Percentiles rank a stretch among this genome's conserved stretches.
These are phyloP conservation scores for Fusarium foetens DNA, from an alignment of 2,329 filamentous ascomycete genomes.

Conservation along the genomic window DNA sequence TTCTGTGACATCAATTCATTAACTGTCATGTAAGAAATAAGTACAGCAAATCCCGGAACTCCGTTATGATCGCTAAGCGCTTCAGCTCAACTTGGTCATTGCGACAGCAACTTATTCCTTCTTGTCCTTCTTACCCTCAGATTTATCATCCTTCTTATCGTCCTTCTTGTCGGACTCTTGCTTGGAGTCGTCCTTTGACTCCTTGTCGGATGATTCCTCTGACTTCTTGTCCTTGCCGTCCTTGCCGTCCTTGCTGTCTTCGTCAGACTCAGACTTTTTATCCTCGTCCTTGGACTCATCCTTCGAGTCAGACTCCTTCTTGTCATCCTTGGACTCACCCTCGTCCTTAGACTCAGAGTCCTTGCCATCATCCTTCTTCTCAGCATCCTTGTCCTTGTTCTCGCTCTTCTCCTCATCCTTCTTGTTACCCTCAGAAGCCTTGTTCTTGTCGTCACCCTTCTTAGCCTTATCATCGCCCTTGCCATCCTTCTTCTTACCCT, in stretches of 20 bases:
- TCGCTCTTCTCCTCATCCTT: slow-evolving; percentile 38
- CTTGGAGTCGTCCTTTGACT: slow-evolving; percentile 37
- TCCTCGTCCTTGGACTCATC: slow-evolving; percentile 26
- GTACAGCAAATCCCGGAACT: slow-evolving; percentile 8
- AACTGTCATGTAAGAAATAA: not conserved
- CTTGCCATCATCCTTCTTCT: slow-evolving; percentile 23
- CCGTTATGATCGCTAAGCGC: slow-evolving; percentile 22
- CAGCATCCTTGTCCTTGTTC: slow-evolving; percentile 22
- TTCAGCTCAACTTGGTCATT: not conserved
- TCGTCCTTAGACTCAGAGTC: slow-evolving; percentile 33
- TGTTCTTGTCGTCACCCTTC: slow-evolving; percentile 36
- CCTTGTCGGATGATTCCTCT: slow-evolving; percentile 6
- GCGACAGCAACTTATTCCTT: slow-evolving; percentile 14
- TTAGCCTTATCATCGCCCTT: slow-evolving; percentile 37
- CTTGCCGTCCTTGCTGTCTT: not conserved
- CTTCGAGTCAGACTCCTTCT: slow-evolving; percentile 21
- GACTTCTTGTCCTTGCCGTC: slow-evolving; percentile 12
- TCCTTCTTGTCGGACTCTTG: slow-evolving; percentile 31
- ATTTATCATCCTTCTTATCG: slow-evolving; percentile 10
- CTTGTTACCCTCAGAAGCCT: slow-evolving; percentile 26
- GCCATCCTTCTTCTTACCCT: slow-evolving; percentile 43
- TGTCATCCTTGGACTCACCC: slow-evolving; percentile 17
- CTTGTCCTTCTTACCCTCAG: slow-evolving; percentile 18
- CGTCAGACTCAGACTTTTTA: slow-evolving; percentile 3
- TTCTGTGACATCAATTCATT: slow-evolving; percentile 16